Base-by-base conservation (phyloP, 345 rosid genomes). In the Sonneratia caseolaris region DNA sequence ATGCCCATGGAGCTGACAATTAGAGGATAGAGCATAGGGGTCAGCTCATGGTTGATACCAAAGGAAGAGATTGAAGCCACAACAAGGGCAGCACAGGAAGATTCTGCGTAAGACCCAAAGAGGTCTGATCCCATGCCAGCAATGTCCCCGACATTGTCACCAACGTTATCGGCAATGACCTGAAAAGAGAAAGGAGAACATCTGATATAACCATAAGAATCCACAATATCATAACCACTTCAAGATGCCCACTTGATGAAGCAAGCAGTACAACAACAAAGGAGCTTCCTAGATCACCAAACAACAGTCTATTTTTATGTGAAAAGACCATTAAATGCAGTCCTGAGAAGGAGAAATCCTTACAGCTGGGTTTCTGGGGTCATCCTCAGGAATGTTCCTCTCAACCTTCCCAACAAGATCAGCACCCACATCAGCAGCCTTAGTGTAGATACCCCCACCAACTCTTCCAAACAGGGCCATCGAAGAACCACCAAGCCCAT, bases 391-490 rank as follows among this genome's bases (percentile, higher is more conserved):
- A 66, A 89, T 87, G 73, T 89, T 86, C 79, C 87, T 86, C 78
- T 89, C 95, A 64, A 89, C 87, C 79, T 89, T 89, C 61, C 95
- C 96, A 11, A 89, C 96, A 77, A 89, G 96, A 80, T 89, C 95
- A 22, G 92, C 96, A 87, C 96, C 92, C 51, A 89, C 96, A 84
- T 87, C 96, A 73, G 92, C 96, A 77, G 92, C 96, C 76, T 89
- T 89, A 43, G 92, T 89, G 79, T 89, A 89, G 72, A 89, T 89
- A 40, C 96, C 92, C 66, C 96, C 92, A 68, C 87, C 96, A 74
- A 87, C 96, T 83, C 92, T 86, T 27, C 90, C 92, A 76, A 87
- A 86, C 38, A 87, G 90, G 49, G 92, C 92, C 90, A 89, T 87
- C 68, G 96, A 89, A 70, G 92, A 89, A 73, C 96, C 96, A 36